These are phyloP conservation scores for Xylaria scruposa DNA, from an alignment of 495 filamentous ascomycete species.

Conservation along the genomic window DNA sequence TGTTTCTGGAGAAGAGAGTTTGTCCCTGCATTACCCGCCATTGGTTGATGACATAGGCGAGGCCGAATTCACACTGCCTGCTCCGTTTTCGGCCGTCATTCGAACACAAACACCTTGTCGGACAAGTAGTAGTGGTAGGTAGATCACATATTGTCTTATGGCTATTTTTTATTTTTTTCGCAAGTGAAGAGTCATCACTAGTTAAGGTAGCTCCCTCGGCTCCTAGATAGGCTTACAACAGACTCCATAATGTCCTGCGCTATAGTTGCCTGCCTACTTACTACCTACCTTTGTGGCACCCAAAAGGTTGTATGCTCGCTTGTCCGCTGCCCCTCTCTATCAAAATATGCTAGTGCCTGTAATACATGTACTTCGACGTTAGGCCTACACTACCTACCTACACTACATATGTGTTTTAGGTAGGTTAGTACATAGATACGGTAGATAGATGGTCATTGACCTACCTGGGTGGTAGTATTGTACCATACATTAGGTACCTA, in stretches of 20 bases:
- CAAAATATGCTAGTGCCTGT: not conserved
- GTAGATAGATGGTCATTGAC: slow-evolving; percentile 9
- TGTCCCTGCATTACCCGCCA: not conserved
- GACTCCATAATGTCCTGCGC: slow-evolving; percentile 13
- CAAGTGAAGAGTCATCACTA: slow-evolving; percentile 21
- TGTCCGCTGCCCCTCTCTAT: not conserved
- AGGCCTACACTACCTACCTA: not conserved
- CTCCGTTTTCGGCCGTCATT: slow-evolving; percentile 26
- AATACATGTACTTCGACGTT: not conserved
- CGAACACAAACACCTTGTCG: slow-evolving; percentile 13
- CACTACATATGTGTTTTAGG: not conserved
- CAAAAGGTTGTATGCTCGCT: slow-evolving; percentile 10
- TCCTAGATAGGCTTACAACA: slow-evolving; percentile 4
- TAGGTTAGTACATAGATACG: not conserved
- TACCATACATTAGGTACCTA: not conserved
- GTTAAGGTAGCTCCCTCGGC: no score
- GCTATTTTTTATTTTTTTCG: not conserved
- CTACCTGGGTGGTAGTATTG: not conserved
- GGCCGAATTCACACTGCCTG: slow-evolving; percentile 6
- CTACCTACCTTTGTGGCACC: not conserved
- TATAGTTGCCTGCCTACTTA: slow-evolving; percentile 12
- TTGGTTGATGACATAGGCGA: slow-evolving; percentile 16
- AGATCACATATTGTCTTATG: not conserved
- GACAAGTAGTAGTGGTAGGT: not conserved
- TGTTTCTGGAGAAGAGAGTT: not conserved